Conservation (phyloP, 2,329 filamentous ascomycete species). For the Magnaporthiopsis rhizophila region DNA sequence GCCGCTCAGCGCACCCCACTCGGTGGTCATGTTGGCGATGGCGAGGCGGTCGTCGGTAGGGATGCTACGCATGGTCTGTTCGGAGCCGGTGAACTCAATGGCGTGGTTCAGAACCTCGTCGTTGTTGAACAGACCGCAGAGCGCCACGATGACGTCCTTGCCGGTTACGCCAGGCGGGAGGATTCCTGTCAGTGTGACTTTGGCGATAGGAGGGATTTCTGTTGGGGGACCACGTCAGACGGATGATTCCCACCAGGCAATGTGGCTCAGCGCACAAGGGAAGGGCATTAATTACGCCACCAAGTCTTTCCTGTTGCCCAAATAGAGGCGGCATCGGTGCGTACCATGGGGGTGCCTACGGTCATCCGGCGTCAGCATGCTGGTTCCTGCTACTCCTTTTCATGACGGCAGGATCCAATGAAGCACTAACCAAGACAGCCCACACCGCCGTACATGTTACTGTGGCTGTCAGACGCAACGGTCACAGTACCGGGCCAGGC, state of each 20-base stretch:
- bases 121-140: conserved; percentile 79
- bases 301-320: conserved; percentile 79
- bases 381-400: neutral
- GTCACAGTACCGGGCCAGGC: conserved; percentile 75
- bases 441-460: conserved; percentile 77
- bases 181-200: conserved; percentile 67
- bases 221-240: neutral
- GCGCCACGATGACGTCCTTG: conserved; percentile 88
- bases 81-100: conserved; percentile 78
- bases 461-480: conserved; percentile 72
- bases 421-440: conserved; percentile 43
- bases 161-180: conserved; percentile 76
- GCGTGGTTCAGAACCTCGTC: conserved; percentile 87
- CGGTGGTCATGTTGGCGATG: conserved; percentile 69
- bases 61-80: conserved; percentile 63
- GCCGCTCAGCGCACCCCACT: conserved; percentile 65
- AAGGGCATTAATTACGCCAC: conserved; percentile 44
- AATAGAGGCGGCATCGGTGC: conserved; percentile 80
- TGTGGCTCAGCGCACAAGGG: neutral
- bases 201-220: conserved; percentile 72
- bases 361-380: neutral
- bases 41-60: conserved; percentile 62
- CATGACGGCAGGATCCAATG: no score
- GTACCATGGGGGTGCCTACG: conserved; percentile 68
- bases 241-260: neutral